Evolutionary conservation across 352 stramenopile genomes (phyloP).

Genomic region (Elongisporangium anandrum): DNA sequence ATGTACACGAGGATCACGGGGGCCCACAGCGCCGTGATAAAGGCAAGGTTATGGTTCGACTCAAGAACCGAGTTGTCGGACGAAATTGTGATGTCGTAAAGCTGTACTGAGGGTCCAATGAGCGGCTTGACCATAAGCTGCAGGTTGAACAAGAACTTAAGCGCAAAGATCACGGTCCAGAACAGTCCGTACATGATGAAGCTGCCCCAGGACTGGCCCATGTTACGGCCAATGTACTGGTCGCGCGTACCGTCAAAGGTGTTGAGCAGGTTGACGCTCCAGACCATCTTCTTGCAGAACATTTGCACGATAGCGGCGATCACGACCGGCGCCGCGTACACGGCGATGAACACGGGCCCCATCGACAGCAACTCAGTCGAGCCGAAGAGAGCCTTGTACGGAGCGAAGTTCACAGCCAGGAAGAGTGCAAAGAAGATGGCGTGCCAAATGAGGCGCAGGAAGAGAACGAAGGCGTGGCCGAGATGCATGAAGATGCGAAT

Average conservation of each 20-base stretch:
- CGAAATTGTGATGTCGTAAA: slow-evolving; percentile 80
- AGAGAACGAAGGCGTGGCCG: slow-evolving; percentile 59
- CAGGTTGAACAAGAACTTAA: slow-evolving; percentile 97
- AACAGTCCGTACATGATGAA: slow-evolving; percentile 70
- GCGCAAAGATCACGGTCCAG: slow-evolving; percentile 80
- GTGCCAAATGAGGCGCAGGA: slow-evolving; percentile 76
- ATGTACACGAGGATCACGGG: slow-evolving; percentile 83
- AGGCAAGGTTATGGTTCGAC: slow-evolving; percentile 79
- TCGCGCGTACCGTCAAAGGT: slow-evolving; percentile 61
- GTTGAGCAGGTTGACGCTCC: slow-evolving; percentile 49
- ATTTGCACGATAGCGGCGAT: slow-evolving; percentile 64
- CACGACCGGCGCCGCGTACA: slow-evolving; percentile 62
- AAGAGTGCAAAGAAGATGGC: slow-evolving; percentile 79
- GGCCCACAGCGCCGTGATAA: slow-evolving; percentile 70
- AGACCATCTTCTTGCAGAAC: slow-evolving; percentile 52
- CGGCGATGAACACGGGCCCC: slow-evolving; percentile 38
- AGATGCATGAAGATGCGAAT: slow-evolving; percentile 56
- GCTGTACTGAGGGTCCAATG: slow-evolving; percentile 94
- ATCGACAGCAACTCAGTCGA: slow-evolving; percentile 59
- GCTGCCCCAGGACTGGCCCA: slow-evolving; percentile 63
- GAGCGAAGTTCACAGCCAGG: slow-evolving; percentile 53
- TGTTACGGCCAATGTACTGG: slow-evolving; percentile 81
- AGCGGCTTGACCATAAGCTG: slow-evolving; percentile 97
- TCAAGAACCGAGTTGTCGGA: slow-evolving; percentile 22
- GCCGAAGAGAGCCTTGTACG: slow-evolving; percentile 59